Conservation (phyloP, 495 filamentous ascomycete genomes). For the Delitschia confertaspora region DNA sequence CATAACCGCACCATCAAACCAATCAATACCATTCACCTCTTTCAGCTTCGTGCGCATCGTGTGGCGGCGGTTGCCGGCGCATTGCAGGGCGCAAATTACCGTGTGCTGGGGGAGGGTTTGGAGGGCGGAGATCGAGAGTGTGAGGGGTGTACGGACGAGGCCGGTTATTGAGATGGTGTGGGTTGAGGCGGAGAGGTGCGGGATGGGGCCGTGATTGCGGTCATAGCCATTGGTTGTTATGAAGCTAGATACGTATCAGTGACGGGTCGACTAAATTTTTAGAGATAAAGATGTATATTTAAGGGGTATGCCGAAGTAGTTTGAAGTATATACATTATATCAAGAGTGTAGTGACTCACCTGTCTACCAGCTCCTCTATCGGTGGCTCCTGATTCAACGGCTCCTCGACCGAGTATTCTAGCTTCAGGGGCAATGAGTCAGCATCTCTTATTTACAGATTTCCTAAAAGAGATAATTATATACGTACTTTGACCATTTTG, state of each 20-base stretch:
- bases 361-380: conserved; percentile 34
- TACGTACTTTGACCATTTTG: conserved; percentile 14
- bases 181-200: conserved; percentile 34
- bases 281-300: neutral
- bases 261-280: neutral
- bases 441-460: conserved; percentile 1
- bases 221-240: conserved; percentile 35
- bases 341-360: conserved; percentile 20
- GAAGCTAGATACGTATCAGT: neutral
- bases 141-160: conserved; percentile 14
- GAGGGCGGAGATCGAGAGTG: conserved; percentile 22
- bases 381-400: conserved; percentile 42
- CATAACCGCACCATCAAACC: conserved; percentile 56
- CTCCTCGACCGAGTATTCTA: conserved; percentile 35
- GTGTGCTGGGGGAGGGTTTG: conserved; percentile 38
- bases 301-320: neutral
- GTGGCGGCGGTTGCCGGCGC: conserved; percentile 56
- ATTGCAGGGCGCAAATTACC: conserved; percentile 50
- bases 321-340: neutral
- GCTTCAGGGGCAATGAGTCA: conserved; percentile 12
- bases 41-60: conserved; percentile 55
- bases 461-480: conserved; percentile 2
- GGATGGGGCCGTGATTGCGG: conserved; percentile 47
- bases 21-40: conserved; percentile 55
- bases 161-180: conserved; percentile 41